Percentiles rank a stretch among this genome's conserved stretches.
Evolutionary conservation across 257 asterid species (phyloP).

Genomic region (Osmanthus fragrans): DNA sequence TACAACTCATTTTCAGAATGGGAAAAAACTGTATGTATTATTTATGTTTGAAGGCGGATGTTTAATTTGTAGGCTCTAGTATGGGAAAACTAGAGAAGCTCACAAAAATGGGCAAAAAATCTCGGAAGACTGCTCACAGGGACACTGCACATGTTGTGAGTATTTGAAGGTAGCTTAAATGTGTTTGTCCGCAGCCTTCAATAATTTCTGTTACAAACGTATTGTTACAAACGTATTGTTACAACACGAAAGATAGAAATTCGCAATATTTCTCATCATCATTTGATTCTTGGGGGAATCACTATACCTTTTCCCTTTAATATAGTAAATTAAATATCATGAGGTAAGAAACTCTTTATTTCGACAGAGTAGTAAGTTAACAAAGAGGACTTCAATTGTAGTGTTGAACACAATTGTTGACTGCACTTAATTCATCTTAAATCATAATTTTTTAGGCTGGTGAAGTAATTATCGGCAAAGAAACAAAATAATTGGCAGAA

Average conservation of each 20-base stretch:
- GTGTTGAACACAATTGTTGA: neutral
- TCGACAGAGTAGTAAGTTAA: neutral
- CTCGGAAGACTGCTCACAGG: conserved; percentile 81
- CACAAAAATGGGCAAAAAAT: conserved; percentile 73
- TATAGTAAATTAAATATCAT: too few species aligned
- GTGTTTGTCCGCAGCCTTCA: conserved; percentile 13
- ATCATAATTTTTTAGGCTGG: neutral
- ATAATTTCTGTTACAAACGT: neutral
- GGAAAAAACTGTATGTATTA: neutral
- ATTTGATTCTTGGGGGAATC: neutral
- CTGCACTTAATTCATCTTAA: neutral
- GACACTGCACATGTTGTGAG: conserved; percentile 94
- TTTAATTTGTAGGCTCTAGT: conserved; percentile 59
- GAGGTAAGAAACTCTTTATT: neutral
- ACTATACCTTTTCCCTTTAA: neutral
- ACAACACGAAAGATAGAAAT: neutral
- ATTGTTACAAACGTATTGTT: conserved; percentile 12
- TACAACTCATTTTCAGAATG: conserved; percentile 9
- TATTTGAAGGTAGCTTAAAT: conserved; percentile 21
- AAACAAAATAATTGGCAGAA: neutral
- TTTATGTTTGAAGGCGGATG: neutral
- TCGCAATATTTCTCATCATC: neutral
- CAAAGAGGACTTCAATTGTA: conserved; percentile 1
- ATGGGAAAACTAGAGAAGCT: conserved; percentile 72
- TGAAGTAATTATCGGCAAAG: neutral